A percentile compares a stretch with the other conserved stretches of the same genome.
phyloP scores from a whole-genome alignment of 495 filamentous ascomycete species.

The Lichenothelia convexa region DNA sequence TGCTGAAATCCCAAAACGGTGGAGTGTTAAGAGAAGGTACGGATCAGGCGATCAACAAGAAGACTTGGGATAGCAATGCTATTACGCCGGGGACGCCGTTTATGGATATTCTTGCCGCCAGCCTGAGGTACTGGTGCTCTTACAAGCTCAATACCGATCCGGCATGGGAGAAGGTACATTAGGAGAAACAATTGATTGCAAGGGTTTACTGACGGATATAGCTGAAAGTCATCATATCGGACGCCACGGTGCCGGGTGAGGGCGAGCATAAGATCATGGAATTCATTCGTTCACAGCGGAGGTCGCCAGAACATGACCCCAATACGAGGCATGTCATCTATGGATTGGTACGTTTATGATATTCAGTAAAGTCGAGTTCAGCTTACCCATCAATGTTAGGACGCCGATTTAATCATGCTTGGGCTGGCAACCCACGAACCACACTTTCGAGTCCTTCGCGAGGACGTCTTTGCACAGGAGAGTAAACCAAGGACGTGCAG shows the following conservation, averaged over 20 bases:
- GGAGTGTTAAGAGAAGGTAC: constrained; percentile 32
- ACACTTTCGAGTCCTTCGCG: constrained; percentile 88
- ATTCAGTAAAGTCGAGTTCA: neutral
- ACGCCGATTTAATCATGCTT: constrained; percentile 98
- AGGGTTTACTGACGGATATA: constrained; percentile 16
- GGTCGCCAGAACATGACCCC: constrained; percentile 77
- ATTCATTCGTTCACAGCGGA: constrained; percentile 84
- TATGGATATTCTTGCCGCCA: constrained; percentile 90
- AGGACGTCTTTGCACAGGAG: constrained; percentile 91
- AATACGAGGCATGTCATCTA: constrained; percentile 96
- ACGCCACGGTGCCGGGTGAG: constrained; percentile 92
- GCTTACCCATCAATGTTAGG: constrained; percentile 24
- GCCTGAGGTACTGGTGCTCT: constrained; percentile 83
- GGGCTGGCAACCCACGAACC: constrained; percentile 94
- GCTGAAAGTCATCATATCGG: constrained; percentile 93
- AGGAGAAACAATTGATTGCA: too few relatives aligned
- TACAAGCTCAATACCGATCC: constrained; percentile 97
- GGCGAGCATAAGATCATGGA: constrained; percentile 99
- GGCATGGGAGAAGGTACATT: constrained; percentile 63
- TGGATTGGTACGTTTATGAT: constrained; percentile 15
- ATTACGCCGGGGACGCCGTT: constrained; percentile 98
- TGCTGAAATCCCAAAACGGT: constrained; percentile 38
- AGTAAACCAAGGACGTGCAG: constrained; percentile 61
- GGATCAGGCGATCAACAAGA: constrained; percentile 49
- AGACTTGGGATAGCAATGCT: constrained; percentile 94